Conservation (phyloP, 495 filamentous ascomycete genomes). For the Astrocystis sublimbata region DNA sequence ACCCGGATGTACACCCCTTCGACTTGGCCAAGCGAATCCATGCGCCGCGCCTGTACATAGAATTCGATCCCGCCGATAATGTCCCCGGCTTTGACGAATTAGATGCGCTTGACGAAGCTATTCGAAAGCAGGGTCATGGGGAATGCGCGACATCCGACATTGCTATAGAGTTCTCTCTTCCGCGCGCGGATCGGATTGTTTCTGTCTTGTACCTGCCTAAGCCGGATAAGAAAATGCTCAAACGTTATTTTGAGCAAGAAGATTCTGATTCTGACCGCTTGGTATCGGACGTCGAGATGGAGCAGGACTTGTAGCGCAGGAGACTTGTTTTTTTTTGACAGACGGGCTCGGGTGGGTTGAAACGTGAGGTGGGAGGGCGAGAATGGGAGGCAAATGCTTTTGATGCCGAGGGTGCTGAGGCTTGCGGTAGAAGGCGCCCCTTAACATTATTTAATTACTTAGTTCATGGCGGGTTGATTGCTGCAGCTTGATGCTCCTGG, state of each 20-base stretch:
- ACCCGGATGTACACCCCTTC: too few species aligned
- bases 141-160: neutral
- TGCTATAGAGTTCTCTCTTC: neutral
- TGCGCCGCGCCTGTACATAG: neutral
- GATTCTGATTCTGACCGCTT: neutral
- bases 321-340: too few species aligned
- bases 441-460: neutral
- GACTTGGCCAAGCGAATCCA: neutral
- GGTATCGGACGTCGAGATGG: neutral
- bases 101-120: neutral
- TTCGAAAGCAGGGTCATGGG: neutral
- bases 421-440: neutral
- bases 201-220: neutral
- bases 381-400: neutral
- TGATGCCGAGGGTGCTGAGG: neutral
- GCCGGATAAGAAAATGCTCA: neutral
- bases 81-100: neutral
- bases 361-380: neutral
- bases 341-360: too few species aligned
- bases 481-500: neutral
- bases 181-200: neutral
- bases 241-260: neutral
- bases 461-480: neutral
- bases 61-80: neutral
- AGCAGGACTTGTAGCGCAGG: too few species aligned